Evolutionary conservation across 2,329 filamentous ascomycete species (phyloP), one percentile per base, ranked within the genome.

Genomic region (Paracamarosporium sp.): DNA sequence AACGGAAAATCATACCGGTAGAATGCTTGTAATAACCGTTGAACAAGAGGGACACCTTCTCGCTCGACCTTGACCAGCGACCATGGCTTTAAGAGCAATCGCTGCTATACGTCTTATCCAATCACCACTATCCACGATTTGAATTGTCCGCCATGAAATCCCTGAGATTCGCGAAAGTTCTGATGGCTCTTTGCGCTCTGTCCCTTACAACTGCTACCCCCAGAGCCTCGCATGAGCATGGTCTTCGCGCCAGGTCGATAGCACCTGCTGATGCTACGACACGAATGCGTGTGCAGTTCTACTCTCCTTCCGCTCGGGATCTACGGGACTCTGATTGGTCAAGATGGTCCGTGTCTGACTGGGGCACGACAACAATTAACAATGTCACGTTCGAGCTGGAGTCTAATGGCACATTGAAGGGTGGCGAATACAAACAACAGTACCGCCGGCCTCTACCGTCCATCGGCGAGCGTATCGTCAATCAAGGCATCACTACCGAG

Each of bases 401-500:
- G 13, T 30, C 44, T 25, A 35, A 13, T 17, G 15, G 5, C 15
- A 31, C 17, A 15, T 30, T 33, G 25, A 47, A 47, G 15, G 30
- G 44, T 11, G 44, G 44, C 13, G 44, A 47, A 20, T 35, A 47
- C 27, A 35, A 35, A 15, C 44, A 35, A 35, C 30, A 35, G 24
- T 33, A 47, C 27, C 30, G 44, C 17, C 44, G 28, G 11, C 44
- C 44, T 22, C 9, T 35, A 24, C 44, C 44, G 7, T 47, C 30
- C 17, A n/a, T 33, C 17, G 30, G 44, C 12, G 44, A 35, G 28
- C 44, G 28, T 12, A 24, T 47, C 17, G 44, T 47, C 17, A 47
- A 47, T 28, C 44, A 47, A 47, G 44, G 44, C n/a, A 47, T 33
- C 17, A 47, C 28, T 11, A 47, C 44, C n/a, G 44, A 47, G 30